These are phyloP conservation scores for Fusarium sp. DNA, from an alignment of 2,329 filamentous ascomycete species.

Conservation along the genomic window DNA sequence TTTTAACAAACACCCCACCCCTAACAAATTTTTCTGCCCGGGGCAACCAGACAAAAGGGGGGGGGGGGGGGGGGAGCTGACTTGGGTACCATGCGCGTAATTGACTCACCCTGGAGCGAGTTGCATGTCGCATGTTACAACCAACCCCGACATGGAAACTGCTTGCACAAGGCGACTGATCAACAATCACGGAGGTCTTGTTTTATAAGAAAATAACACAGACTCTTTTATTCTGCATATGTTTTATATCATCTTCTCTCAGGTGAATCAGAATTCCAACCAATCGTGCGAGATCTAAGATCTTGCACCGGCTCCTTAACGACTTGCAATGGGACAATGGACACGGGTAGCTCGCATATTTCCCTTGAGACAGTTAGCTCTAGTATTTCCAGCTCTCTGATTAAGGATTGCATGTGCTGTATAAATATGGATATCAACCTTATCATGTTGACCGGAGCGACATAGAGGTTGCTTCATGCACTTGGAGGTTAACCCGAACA, in stretches of 20 bases:
- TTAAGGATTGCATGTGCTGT: neutral
- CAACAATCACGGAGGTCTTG: accelerated
- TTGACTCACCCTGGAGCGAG: neutral
- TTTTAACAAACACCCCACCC: no score
- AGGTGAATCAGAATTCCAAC: accelerated
- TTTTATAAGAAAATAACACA: no score
- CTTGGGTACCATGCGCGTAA: neutral
- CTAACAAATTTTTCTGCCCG: neutral
- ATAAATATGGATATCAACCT: no score
- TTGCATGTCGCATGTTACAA: neutral
- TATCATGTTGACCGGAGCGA: neutral
- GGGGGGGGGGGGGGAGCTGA: no score
- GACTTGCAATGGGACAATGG: no score
- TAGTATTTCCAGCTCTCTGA: accelerated
- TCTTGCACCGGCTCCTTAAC: no score
- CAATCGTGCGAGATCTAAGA: neutral
- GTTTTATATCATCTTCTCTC: no score
- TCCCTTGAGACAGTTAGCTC: neutral
- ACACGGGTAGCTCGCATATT: no score
- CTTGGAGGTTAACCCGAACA: accelerated
- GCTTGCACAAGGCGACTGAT: no score
- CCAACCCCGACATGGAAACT: neutral
- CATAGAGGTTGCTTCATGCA: neutral
- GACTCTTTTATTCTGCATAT: no score
- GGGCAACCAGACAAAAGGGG: no score